Evolutionary conservation across 129 eudicot genomes (phyloP), one percentile per base, ranked within the genome.

Genomic region (Rutidosis leptorrhynchoides): DNA sequence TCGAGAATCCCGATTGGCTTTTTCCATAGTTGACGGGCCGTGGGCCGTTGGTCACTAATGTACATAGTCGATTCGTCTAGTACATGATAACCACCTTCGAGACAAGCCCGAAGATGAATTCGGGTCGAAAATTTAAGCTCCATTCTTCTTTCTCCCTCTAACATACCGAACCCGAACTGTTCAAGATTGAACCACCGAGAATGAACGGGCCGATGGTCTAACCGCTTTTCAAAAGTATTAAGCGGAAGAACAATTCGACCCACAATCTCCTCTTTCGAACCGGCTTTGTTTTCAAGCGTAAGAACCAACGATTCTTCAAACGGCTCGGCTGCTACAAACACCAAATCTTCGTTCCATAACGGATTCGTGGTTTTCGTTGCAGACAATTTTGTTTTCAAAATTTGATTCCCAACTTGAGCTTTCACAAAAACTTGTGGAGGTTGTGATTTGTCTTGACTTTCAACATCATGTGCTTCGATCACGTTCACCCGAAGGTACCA

Each of bases 31-130:
- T 85, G 89, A n/a, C 93, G 74, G 4, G 94, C 91, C 4, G 98
- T 93, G 61, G 98, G 98, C 35, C 96, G 75, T 27, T 78, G 84
- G 69, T 93, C 98, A 37, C 98, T 93, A 24, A 83, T 86, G 56
- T 88, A 93, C 89, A 85, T 80, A 17, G 96, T 85, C 12, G 98
- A 93, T 78, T 93, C 96, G 62, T 93, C 98, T 22, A 88, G 76
- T 17, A 92, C 98, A 73, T 92, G 98, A 70, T 92, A 92, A 10
- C 87, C 98, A 9, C 98, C 98, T 45, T 92, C 98, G 20, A 92
- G 90, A 58, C 95, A 92, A 14, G 74, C 89, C 63, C 98, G 75
- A 22, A 92, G 81, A 65, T 92, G 98, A 57, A 92, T 74, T 37
- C 94, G 80, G 23, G 95, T 92, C 7, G 96, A 85, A 55, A 91